Evolutionary conservation across 2,329 filamentous ascomycete genomes (phyloP).

Genomic region (Beauveria australis): DNA sequence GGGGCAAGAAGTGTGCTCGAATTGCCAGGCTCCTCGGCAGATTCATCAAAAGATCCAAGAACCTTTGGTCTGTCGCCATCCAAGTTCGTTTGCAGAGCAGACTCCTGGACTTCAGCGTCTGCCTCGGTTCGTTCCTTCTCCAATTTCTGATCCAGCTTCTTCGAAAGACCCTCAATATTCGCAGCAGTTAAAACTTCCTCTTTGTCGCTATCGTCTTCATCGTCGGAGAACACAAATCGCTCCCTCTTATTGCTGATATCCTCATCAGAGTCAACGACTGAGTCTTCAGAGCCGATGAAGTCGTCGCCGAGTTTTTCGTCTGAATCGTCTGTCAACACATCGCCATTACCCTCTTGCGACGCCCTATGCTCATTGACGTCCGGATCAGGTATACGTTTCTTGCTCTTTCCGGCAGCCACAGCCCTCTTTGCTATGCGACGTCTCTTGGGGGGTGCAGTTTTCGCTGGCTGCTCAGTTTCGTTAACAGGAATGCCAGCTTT

Average conservation of each 20-base stretch:
- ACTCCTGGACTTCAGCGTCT: conserved; percentile 77
- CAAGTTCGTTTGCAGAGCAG: conserved; percentile 88
- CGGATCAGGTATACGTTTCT: not conserved
- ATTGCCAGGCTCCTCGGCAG: conserved; percentile 50
- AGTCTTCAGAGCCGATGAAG: conserved; percentile 49
- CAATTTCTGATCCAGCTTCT: conserved; percentile 70
- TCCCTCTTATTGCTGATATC: conserved; percentile 42
- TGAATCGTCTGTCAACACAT: conserved; percentile 32
- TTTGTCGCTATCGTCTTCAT: conserved; percentile 79
- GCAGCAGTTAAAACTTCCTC: conserved; percentile 90
- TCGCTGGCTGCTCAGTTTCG: conserved; percentile 32
- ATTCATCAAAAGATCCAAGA: conserved; percentile 53
- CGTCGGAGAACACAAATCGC: conserved; percentile 83
- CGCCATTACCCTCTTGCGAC: conserved; percentile 30
- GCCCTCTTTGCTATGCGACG: conserved; percentile 25
- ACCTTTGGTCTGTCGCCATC: conserved; percentile 64
- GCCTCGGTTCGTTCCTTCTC: conserved; percentile 76
- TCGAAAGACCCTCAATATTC: conserved; percentile 87
- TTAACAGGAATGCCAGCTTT: conserved; percentile 67
- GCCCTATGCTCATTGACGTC: conserved; percentile 14
- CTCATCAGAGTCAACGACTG: conserved; percentile 66
- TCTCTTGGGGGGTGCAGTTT: conserved; percentile 58
- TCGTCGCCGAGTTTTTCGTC: conserved; percentile 45
- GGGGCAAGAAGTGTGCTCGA: conserved; percentile 65
- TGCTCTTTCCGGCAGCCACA: conserved; percentile 20